These are phyloP conservation scores for Boletus bicolor DNA, from an alignment of 768 basidiomycete species.

Conservation along the genomic window DNA sequence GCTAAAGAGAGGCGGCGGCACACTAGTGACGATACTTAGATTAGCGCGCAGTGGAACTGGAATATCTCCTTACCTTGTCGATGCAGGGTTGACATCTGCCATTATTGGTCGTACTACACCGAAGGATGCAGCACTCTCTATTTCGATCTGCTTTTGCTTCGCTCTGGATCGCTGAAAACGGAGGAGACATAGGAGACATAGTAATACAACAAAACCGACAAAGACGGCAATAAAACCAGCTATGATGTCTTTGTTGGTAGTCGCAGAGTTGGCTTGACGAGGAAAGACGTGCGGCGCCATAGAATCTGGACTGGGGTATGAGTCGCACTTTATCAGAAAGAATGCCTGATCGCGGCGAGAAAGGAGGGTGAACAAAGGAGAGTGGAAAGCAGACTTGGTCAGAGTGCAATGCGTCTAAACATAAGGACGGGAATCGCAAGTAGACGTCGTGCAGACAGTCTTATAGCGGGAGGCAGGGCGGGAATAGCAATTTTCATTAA, in stretches of 20 bases:
- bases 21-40: not conserved
- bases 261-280: not conserved
- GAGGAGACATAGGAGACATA: constrained; percentile 32
- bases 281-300: constrained; percentile 21
- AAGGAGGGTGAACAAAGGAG: constrained; percentile 13
- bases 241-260: constrained; percentile 37
- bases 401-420: not conserved
- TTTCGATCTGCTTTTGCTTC: constrained; percentile 35
- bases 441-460: not conserved
- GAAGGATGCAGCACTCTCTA: constrained; percentile 42
- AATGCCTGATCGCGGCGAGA: not conserved
- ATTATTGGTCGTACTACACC: constrained; percentile 6
- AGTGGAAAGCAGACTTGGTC: constrained; percentile 1
- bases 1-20: constrained; percentile 34
- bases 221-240: constrained; percentile 39
- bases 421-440: not conserved
- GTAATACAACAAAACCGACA: constrained; percentile 27
- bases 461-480: constrained; percentile 4
- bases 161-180: constrained; percentile 41
- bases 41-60: not conserved
- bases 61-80: constrained; percentile 13
- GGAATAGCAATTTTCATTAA: not conserved
- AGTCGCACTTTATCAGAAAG: not conserved
- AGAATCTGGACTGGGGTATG: not conserved
- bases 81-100: constrained; percentile 1